A percentile compares a stretch with the other conserved stretches of the same genome.
Conservation (phyloP, 148 eudicot genomes). For the Rhododendron ferrugineum region DNA sequence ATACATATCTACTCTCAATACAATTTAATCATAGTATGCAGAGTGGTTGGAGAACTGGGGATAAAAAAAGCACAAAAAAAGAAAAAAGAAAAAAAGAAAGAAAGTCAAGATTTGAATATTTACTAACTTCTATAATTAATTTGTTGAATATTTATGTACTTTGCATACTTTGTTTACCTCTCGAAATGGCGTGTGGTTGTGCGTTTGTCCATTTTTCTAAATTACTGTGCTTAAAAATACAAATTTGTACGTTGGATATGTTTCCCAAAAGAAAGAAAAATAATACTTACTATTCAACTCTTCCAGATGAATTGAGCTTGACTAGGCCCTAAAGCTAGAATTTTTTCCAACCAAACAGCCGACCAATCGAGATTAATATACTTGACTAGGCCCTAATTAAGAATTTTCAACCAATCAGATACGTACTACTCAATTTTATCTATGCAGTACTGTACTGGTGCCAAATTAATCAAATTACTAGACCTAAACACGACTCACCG, state of each 20-base stretch:
- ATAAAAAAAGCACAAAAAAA: background rate
- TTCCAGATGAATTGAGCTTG: background rate
- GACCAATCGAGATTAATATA: too few species aligned
- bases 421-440: too few species aligned
- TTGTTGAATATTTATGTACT: background rate
- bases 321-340: background rate
- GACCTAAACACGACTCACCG: too few species aligned
- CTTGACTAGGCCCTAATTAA: background rate
- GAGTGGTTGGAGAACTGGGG: background rate
- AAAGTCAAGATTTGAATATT: background rate
- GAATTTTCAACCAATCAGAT: background rate
- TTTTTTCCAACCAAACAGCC: background rate
- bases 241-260: background rate
- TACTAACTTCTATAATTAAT: too few species aligned
- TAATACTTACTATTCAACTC: background rate
- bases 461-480: too few species aligned
- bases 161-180: too few species aligned
- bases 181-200: background rate
- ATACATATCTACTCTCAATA: too few species aligned
- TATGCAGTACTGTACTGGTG: too few species aligned
- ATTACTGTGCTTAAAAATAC: background rate
- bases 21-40: too few species aligned
- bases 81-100: background rate
- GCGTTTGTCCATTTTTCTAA: too few species aligned
- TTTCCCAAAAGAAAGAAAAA: background rate